These are phyloP conservation scores for Magnaporthiopsis incrustans DNA, from an alignment of 2,329 filamentous ascomycete species.

Conservation along the genomic window DNA sequence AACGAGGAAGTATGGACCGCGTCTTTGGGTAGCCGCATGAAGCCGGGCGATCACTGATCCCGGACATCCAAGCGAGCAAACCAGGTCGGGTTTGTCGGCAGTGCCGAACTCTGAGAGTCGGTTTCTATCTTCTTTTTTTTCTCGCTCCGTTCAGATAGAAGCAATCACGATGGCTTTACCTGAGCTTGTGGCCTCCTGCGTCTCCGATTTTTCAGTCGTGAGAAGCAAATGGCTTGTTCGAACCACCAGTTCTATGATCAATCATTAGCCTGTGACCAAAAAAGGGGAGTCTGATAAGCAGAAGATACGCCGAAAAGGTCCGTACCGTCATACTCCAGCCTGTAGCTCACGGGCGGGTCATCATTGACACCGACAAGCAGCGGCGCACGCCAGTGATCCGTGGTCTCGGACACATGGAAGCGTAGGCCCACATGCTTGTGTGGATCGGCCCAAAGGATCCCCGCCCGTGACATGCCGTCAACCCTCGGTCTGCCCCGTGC, in stretches of 20 bases:
- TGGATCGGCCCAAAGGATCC: conserved; percentile 62
- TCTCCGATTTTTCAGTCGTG: conserved; percentile 55
- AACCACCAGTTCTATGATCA: conserved; percentile 56
- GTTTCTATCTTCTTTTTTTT: neutral
- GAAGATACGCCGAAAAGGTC: neutral
- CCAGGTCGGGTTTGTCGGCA: neutral
- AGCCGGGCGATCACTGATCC: neutral
- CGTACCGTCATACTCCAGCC: conserved; percentile 61
- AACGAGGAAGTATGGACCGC: neutral
- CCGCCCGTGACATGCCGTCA: conserved; percentile 15
- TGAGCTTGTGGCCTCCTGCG: conserved; percentile 49
- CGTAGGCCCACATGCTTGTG: conserved; percentile 58
- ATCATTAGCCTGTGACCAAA: neutral
- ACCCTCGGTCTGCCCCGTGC: conserved; percentile 19
- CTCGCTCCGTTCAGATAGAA: conserved; percentile 23
- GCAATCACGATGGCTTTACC: conserved; percentile 63
- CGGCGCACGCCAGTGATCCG: conserved; percentile 35
- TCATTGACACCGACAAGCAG: conserved; percentile 51
- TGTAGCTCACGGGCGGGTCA: conserved; percentile 60
- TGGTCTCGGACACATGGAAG: conserved; percentile 50
- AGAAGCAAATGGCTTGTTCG: conserved; percentile 55
- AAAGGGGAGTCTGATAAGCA: neutral
- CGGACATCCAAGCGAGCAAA: neutral
- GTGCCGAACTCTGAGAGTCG: neutral
- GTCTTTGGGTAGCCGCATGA: neutral